These are phyloP conservation scores for Ceratocystis harringtonii DNA, from an alignment of 2,329 filamentous ascomycete genomes.

Conservation along the genomic window DNA sequence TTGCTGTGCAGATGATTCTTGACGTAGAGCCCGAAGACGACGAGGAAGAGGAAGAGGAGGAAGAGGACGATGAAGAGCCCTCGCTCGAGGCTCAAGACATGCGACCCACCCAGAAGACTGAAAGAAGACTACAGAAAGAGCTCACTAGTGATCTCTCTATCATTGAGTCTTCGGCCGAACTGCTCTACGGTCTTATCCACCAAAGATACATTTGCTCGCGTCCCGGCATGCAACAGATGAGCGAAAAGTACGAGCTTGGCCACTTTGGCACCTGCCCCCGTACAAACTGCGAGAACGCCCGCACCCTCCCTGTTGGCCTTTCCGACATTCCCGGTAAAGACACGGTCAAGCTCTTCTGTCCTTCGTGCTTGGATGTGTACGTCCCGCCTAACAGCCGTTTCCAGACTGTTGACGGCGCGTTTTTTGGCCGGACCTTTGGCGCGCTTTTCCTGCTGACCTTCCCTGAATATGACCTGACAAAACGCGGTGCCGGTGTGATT, in stretches of 20 bases:
- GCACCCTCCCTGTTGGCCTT: constrained; percentile 82
- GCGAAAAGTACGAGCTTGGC: constrained; percentile 93
- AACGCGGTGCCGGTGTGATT: constrained; percentile 49
- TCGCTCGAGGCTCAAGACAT: constrained; percentile 48
- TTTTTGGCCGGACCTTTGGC: constrained; percentile 95
- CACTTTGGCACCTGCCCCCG: constrained; percentile 95
- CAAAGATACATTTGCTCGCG: constrained; percentile 96
- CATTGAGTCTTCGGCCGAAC: constrained; percentile 94
- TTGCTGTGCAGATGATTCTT: constrained; percentile 61
- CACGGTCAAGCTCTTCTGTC: constrained; percentile 96
- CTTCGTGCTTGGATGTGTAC: constrained; percentile 91
- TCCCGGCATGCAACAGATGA: constrained; percentile 96
- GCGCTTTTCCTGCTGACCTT: constrained; percentile 98
- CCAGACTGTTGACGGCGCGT: constrained; percentile 92
- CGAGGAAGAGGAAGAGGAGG: constrained; percentile 67
- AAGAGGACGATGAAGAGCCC: constrained; percentile 52
- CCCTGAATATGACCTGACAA: constrained; percentile 79
- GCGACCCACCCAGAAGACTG: constrained; percentile 27
- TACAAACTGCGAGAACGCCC: constrained; percentile 77
- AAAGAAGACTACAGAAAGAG: constrained; percentile 64
- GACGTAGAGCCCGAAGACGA: constrained; percentile 95
- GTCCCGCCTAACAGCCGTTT: constrained; percentile 94
- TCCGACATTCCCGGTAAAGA: constrained; percentile 93
- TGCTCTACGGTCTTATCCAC: constrained; percentile 95
- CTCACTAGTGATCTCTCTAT: constrained; percentile 87